These are phyloP conservation scores for Linaria vulgaris DNA, from an alignment of 257 asterid genomes.

Conservation along the genomic window DNA sequence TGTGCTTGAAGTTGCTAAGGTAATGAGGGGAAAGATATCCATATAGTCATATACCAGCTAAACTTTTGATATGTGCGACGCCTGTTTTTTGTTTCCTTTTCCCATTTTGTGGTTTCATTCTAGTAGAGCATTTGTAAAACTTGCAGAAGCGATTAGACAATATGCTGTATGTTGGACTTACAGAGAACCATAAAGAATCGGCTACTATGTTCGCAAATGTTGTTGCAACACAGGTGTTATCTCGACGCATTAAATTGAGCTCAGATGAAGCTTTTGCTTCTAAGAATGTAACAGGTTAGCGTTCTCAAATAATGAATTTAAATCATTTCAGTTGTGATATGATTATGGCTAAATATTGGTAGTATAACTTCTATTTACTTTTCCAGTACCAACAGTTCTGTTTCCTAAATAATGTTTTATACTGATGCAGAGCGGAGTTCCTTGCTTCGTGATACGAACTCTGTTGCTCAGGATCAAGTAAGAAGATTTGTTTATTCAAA, in stretches of 20 bases:
- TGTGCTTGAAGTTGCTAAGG: slow-evolving; percentile 96
- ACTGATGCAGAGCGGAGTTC: slow-evolving; percentile 58
- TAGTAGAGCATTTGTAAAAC: no score
- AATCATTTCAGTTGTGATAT: not conserved
- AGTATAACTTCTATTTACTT: not conserved
- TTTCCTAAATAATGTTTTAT: slow-evolving; percentile 28
- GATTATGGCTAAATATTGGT: not conserved
- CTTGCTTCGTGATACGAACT: slow-evolving; percentile 24
- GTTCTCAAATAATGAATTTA: not conserved
- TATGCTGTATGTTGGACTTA: slow-evolving; percentile 93
- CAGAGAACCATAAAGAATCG: slow-evolving; percentile 92
- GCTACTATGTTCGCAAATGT: slow-evolving; percentile 87
- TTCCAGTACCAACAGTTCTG: not conserved
- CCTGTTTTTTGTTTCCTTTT: not conserved
- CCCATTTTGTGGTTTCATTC: slow-evolving; percentile 29
- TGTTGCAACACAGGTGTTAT: slow-evolving; percentile 89
- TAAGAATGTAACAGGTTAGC: slow-evolving; percentile 48
- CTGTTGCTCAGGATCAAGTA: slow-evolving; percentile 46
- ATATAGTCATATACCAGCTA: slow-evolving; percentile 7
- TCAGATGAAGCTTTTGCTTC: slow-evolving; percentile 34
- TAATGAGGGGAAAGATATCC: slow-evolving; percentile 34
- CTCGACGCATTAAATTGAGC: slow-evolving; percentile 53
- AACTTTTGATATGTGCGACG: slow-evolving; percentile 17
- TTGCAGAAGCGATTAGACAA: slow-evolving; percentile 87
- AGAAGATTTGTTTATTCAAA: slow-evolving; percentile 26